Evolutionary conservation across 192 early-diverging fungal species (phyloP), one percentile per base, ranked within the genome.

Genomic region (Lobosporangium transversale): DNA sequence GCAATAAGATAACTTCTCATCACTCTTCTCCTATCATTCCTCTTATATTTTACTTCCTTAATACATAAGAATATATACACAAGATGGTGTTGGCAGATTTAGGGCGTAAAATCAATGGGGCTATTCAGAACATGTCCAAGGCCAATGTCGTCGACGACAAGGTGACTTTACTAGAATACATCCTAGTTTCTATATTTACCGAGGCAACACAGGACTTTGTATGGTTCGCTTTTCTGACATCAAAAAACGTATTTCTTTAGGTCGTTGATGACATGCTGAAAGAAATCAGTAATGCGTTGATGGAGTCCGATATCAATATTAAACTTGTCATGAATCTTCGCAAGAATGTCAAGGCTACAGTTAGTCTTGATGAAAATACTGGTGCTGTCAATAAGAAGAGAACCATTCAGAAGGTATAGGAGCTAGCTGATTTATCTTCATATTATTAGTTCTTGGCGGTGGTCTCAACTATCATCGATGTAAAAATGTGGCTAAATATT

Each of bases 271-370:
- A 85, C 11, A 80, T 95, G 44, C 65, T 98, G 29, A 90, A 90
- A 57, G 97, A 97, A 37, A 89, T 98, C 36, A 93, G 90, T 83
- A 81, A 84, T 7, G 97, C 96, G 10, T 88, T 98, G 24, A 86
- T 98, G 54, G 90, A 94, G 60, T 84, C 95, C 21, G 97, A 98
- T 75, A 94, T 98, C 64, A 97, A 97, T 78, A 94, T 95, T 44
- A 82, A 81, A 31, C 88, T 97, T 31, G 95, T 98, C 23, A 83
- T 89, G 43, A 80, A 85, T 58, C 85, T 98, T 44, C 90, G 95
- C 45, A 85, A 86, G 50, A 97, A 98, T 73, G 89, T 98, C 47
- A 95, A 94, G 63, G 84, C 86, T 26, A 86, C 83, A 17, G 89
- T 97, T 27, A 90, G 92, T 73, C 78, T 97, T 42, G 89, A 95